A percentile compares a stretch with the other conserved stretches of the same genome.
Conservation (phyloP, 2,329 filamentous ascomycete species). For the Pseudogymnoascus destructans region DNA sequence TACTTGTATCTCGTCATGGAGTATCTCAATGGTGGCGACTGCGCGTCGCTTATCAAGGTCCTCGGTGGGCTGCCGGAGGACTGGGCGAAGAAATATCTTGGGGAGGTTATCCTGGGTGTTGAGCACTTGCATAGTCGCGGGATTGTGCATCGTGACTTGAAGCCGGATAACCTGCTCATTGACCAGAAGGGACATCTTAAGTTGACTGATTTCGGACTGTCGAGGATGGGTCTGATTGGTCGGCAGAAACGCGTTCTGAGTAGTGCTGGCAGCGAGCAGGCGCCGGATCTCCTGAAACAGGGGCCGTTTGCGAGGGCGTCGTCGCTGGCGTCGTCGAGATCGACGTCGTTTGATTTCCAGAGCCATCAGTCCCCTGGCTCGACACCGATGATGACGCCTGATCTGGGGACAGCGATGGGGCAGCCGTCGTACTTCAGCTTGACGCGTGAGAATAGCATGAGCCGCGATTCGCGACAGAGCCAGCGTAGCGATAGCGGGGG, state of each 20-base stretch:
- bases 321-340: conserved; percentile 81
- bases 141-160: conserved; percentile 92
- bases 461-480: conserved; percentile 57
- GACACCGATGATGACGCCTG: conserved; percentile 79
- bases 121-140: conserved; percentile 89
- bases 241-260: conserved; percentile 89
- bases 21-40: conserved; percentile 94
- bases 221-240: conserved; percentile 91
- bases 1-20: conserved; percentile 99
- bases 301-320: conserved; percentile 78
- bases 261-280: conserved; percentile 64
- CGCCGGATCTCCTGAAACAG: conserved; percentile 82
- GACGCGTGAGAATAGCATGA: conserved; percentile 42
- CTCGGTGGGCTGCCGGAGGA: conserved; percentile 86
- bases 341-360: conserved; percentile 85
- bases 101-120: conserved; percentile 90
- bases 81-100: conserved; percentile 96
- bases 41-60: conserved; percentile 89
- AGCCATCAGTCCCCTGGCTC: conserved; percentile 64
- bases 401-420: conserved; percentile 48
- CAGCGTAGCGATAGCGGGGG: conserved; percentile 86
- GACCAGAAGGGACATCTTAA: conserved; percentile 95
- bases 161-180: conserved; percentile 93
- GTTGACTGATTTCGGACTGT: conserved; percentile 92
- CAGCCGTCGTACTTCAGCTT: conserved; percentile 93